Evolutionary conservation across 129 eudicot genomes (phyloP).

Genomic region (Erigeron canadensis): DNA sequence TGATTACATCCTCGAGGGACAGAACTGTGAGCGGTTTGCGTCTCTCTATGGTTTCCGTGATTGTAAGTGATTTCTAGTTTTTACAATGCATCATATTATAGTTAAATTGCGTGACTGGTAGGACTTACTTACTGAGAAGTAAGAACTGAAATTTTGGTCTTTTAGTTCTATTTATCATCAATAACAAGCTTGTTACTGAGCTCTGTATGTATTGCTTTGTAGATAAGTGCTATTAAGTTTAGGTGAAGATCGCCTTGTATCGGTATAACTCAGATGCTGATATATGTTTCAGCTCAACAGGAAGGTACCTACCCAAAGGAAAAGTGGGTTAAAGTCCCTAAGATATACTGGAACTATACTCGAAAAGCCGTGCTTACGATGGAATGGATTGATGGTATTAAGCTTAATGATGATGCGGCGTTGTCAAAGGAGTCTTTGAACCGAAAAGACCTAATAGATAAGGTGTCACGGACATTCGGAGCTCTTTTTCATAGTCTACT

Average conservation of each 20-base stretch:
- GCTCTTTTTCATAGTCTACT: neutral
- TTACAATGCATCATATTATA: slow-evolving; percentile 2
- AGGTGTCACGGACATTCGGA: slow-evolving; percentile 45
- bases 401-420: slow-evolving; percentile 73
- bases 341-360: slow-evolving; percentile 89
- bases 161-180: neutral
- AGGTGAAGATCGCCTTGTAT: neutral
- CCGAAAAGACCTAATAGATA: slow-evolving; percentile 74
- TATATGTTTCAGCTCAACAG: slow-evolving; percentile 22
- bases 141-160: slow-evolving; percentile 1
- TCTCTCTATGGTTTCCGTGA: slow-evolving; percentile 59
- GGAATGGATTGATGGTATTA: slow-evolving; percentile 98
- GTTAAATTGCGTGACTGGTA: neutral
- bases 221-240: neutral
- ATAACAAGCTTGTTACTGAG: neutral
- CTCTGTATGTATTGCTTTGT: slow-evolving; percentile 8
- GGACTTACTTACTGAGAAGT: neutral
- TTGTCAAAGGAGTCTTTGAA: slow-evolving; percentile 54
- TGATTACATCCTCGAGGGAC: slow-evolving; percentile 93
- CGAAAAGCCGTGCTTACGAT: slow-evolving; percentile 91
- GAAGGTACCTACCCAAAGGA: slow-evolving; percentile 32
- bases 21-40: slow-evolving; percentile 90
- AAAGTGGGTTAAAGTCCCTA: slow-evolving; percentile 69
- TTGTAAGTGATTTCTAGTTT: slow-evolving; percentile 48
- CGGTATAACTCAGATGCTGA: slow-evolving; percentile 5